Percentiles rank a stretch among this genome's conserved stretches.
Conservation (phyloP, 1,284 basidiomycete genomes). For the Tilletiaria anomala region DNA sequence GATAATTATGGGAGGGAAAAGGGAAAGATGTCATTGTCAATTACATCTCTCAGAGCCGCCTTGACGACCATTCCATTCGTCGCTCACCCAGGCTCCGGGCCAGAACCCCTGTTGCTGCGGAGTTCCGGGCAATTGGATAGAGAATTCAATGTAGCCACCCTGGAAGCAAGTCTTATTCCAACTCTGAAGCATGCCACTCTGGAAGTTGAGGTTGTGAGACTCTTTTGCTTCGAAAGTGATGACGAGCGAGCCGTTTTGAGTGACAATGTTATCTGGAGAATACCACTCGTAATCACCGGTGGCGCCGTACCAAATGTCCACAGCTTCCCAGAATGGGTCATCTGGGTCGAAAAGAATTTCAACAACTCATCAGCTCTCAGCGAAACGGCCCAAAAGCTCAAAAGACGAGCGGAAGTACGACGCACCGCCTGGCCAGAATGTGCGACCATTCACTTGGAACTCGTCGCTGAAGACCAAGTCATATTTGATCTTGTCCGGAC, state of each 20-base stretch:
- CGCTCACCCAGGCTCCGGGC: constrained; percentile 40
- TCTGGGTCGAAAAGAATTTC: too few species aligned
- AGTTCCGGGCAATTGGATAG: constrained; percentile 18
- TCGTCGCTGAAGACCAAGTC: too few species aligned
- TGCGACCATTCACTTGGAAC: too few species aligned
- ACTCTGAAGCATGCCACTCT: constrained; percentile 35
- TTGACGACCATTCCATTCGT: background rate
- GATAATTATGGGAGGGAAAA: constrained; percentile 1
- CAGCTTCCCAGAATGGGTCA: constrained; percentile 36
- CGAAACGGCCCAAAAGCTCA: too few species aligned
- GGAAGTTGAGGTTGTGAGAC: constrained; percentile 33
- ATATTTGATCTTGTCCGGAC: too few species aligned
- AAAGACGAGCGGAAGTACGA: too few species aligned
- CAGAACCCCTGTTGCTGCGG: constrained; percentile 42
- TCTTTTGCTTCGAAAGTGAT: constrained; percentile 22
- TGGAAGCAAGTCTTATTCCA: constrained; percentile 41
- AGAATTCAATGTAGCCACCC: constrained; percentile 35
- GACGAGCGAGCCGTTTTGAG: constrained; percentile 19
- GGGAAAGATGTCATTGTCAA: constrained; percentile 43
- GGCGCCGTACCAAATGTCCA: constrained; percentile 36
- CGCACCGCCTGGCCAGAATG: too few species aligned
- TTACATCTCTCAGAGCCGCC: too few species aligned
- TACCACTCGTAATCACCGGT: constrained; percentile 40
- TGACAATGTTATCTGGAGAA: constrained; percentile 34
- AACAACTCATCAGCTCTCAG: too few species aligned